Conservation (phyloP, 1,284 basidiomycete species). For the Abortiporus biennis region DNA sequence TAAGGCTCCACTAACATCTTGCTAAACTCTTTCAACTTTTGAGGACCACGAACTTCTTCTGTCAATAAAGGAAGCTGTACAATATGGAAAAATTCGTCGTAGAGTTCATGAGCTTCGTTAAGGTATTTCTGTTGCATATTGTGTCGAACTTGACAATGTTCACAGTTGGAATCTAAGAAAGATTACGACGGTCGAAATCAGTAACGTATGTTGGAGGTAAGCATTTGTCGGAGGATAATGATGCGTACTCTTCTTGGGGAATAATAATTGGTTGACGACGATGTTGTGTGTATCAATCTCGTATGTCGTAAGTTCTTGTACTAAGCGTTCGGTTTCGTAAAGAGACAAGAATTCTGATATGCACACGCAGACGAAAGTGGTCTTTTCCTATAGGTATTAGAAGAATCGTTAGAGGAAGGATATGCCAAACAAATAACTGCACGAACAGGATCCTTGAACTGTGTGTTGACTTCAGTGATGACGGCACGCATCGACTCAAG, state of each 20-base stretch:
- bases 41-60: conserved; percentile 93
- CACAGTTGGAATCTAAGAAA: conserved; percentile 79
- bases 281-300: conserved; percentile 99
- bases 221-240: background rate
- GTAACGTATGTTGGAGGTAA: conserved; percentile 1
- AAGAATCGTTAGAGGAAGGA: conserved; percentile 5
- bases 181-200: conserved; percentile 1
- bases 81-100: conserved; percentile 97
- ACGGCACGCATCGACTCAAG: conserved; percentile 95
- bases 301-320: conserved; percentile 94
- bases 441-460: conserved; percentile 96
- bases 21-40: conserved; percentile 88
- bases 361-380: conserved; percentile 97
- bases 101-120: conserved; percentile 89
- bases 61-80: conserved; percentile 89
- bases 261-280: conserved; percentile 95
- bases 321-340: conserved; percentile 96
- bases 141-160: conserved; percentile 91
- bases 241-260: conserved; percentile 79
- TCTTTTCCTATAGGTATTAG: conserved; percentile 72
- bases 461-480: conserved; percentile 98
- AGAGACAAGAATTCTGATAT: conserved; percentile 98
- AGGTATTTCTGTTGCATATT: conserved; percentile 99
- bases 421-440: background rate
- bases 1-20: conserved; percentile 77